Evolutionary conservation across 257 asterid species (phyloP), one percentile per base, ranked within the genome.

Genomic region (Solanum commersonii): DNA sequence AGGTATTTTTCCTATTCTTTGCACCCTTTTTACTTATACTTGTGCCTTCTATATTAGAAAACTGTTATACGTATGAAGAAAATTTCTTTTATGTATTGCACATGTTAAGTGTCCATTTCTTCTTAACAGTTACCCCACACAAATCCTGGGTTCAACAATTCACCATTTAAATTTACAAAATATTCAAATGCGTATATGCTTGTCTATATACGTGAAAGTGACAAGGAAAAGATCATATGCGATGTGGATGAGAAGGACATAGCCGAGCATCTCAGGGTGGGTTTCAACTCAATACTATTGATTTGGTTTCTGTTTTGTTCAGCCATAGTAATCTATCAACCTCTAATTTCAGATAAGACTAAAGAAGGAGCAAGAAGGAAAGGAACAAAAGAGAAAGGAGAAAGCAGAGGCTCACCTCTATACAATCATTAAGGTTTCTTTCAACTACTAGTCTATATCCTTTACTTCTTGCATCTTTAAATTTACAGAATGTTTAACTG

Each of bases 131-230:
- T 95, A 76, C 98, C 96, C 33, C 96, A 92, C 89, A 89, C 94
- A 20, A 95, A 93, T 86, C 98, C 98, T 89, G 97, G 98, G 86
- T 92, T 93, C 90, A 95, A 93, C 88, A 95, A 95, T 70, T 88
- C 98, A 74, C 98, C 97, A 37, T 95, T 94, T 89, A 95, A 95
- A 87, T 95, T 95, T 89, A 94, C 98, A 88, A 95, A 94, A 89
- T 93, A 94, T 90, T 95, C 98, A 25, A 95, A 95, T 84, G 97
- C 98, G 14, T 95, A 94, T 89, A 95, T 95, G 98, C 98, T 95
- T 87, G 98, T 95, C 87, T 95, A 95, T 88, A 93, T 95, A 91
- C 96, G 98, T 89, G 97, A 95, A 89, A 92, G 94, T 77, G 98
- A 95, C 90, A 87, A 89, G 91, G 98, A 94, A 67, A 95, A 95